These are phyloP conservation scores for Saccharomycopsis sp. DNA, from an alignment of 805 yeast species.

Conservation along the genomic window DNA sequence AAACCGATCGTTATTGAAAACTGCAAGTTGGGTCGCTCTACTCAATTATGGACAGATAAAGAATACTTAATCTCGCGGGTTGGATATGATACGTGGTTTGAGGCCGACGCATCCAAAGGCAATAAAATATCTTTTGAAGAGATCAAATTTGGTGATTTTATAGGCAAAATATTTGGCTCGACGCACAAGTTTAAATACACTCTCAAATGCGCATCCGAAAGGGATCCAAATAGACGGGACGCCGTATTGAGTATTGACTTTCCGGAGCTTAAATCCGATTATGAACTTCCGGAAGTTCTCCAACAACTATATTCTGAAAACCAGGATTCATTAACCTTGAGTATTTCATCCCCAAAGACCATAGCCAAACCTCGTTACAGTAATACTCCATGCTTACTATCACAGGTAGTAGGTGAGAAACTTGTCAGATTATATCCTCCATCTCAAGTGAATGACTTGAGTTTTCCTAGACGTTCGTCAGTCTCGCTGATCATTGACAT, in stretches of 20 bases:
- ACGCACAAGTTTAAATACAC: slow-evolving; percentile 20
- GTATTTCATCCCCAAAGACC: slow-evolving; percentile 30
- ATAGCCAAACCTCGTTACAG: slow-evolving; percentile 34
- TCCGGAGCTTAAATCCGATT: slow-evolving; percentile 28
- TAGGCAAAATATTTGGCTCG: slow-evolving; percentile 22
- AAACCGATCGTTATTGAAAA: slow-evolving; percentile 26
- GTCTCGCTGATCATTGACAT: slow-evolving; percentile 30
- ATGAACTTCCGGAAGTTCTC: slow-evolving; percentile 26
- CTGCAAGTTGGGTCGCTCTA: slow-evolving; percentile 27
- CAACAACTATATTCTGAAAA: slow-evolving; percentile 19
- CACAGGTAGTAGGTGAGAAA: slow-evolving; percentile 31
- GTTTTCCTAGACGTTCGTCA: slow-evolving; percentile 29
- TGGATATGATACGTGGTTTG: slow-evolving; percentile 26
- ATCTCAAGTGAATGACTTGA: slow-evolving; percentile 25
- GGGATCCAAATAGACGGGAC: slow-evolving; percentile 28
- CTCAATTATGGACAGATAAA: slow-evolving; percentile 26
- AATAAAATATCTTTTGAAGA: slow-evolving; percentile 28
- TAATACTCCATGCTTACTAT: slow-evolving; percentile 31
- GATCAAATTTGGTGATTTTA: slow-evolving; percentile 26
- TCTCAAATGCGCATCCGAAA: slow-evolving; percentile 27
- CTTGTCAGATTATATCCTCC: slow-evolving; percentile 32
- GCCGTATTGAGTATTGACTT: slow-evolving; percentile 28
- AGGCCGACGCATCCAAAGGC: slow-evolving; percentile 25
- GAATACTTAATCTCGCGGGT: slow-evolving; percentile 26
- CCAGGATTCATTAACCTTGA: slow-evolving; percentile 30